A percentile compares a stretch with the other conserved stretches of the same genome.
These are phyloP conservation scores for Macrocybe gigantea DNA, from an alignment of 768 basidiomycete species.

Conservation along the genomic window DNA sequence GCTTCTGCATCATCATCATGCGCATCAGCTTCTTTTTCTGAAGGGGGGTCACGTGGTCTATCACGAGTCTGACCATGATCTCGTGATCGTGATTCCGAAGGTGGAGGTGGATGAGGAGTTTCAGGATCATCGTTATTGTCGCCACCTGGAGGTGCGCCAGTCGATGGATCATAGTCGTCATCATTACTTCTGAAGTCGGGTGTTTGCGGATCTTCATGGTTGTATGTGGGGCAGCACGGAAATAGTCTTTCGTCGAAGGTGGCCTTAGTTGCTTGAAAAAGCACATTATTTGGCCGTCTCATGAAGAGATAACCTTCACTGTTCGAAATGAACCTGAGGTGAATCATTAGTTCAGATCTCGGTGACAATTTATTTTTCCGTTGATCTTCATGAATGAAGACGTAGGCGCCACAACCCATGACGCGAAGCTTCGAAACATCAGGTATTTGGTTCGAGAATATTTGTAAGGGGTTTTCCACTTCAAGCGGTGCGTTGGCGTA, in stretches of 20 bases:
- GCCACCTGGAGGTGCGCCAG: not conserved
- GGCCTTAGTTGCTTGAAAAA: slow-evolving; percentile 3
- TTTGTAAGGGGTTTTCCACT: slow-evolving; percentile 1
- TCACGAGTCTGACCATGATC: too few species aligned
- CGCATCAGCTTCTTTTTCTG: not conserved
- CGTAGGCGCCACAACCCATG: slow-evolving; percentile 7
- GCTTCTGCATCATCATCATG: not conserved
- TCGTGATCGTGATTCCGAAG: too few species aligned
- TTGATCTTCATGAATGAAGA: not conserved
- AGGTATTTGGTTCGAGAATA: not conserved
- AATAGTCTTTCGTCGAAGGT: slow-evolving; percentile 5
- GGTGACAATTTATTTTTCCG: slow-evolving; percentile 1
- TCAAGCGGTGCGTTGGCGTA: not conserved
- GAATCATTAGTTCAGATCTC: not conserved
- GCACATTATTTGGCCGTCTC: not conserved
- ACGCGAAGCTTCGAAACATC: slow-evolving; percentile 2
- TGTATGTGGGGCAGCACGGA: not conserved
- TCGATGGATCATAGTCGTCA: not conserved
- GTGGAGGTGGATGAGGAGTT: not conserved
- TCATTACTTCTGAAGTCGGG: not conserved
- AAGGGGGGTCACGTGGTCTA: not conserved
- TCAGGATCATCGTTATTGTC: not conserved
- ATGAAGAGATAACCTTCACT: not conserved
- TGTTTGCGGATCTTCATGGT: too few species aligned
- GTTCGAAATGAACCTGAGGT: not conserved